Conservation (phyloP, 352 stramenopile genomes). For the Peronospora farinosa region DNA sequence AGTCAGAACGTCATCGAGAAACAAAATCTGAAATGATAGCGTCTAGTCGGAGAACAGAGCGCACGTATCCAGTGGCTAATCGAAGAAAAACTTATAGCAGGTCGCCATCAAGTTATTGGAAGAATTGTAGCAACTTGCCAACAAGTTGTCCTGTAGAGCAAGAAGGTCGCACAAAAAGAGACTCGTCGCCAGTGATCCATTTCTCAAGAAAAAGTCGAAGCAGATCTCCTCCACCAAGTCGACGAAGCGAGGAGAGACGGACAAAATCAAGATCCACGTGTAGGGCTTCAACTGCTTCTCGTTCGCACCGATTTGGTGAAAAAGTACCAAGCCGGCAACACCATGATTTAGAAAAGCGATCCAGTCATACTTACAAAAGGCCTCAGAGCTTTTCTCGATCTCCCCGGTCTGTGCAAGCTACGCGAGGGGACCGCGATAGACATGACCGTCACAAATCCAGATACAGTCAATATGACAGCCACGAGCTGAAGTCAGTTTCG, state of each 20-base stretch:
- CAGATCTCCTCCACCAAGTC: slow-evolving; percentile 12
- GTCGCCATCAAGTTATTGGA: slow-evolving; percentile 1
- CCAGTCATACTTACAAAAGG: neutral
- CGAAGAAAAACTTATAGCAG: neutral
- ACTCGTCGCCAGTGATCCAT: neutral
- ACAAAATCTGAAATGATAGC: neutral
- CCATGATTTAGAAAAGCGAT: slow-evolving; percentile 1
- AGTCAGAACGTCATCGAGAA: neutral
- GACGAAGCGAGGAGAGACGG: slow-evolving; percentile 3
- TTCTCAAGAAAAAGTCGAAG: slow-evolving; percentile 16
- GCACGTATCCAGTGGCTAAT: neutral
- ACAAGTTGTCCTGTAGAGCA: neutral
- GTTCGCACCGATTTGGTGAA: neutral
- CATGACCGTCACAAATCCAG: slow-evolving; percentile 1
- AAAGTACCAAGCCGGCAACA: slow-evolving; percentile 2
- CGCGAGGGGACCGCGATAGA: neutral
- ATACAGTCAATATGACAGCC: neutral
- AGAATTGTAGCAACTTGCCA: slow-evolving; percentile 3
- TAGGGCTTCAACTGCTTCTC: neutral
- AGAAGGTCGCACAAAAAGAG: neutral
- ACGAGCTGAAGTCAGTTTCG: neutral
- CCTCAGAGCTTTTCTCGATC: slow-evolving; percentile 6
- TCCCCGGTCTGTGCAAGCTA: neutral
- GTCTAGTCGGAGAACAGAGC: slow-evolving; percentile 6
- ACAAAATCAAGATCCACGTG: slow-evolving; percentile 9